Base-by-base conservation (phyloP, 2,329 filamentous ascomycete species). In the Daldinia eschscholtzii region DNA sequence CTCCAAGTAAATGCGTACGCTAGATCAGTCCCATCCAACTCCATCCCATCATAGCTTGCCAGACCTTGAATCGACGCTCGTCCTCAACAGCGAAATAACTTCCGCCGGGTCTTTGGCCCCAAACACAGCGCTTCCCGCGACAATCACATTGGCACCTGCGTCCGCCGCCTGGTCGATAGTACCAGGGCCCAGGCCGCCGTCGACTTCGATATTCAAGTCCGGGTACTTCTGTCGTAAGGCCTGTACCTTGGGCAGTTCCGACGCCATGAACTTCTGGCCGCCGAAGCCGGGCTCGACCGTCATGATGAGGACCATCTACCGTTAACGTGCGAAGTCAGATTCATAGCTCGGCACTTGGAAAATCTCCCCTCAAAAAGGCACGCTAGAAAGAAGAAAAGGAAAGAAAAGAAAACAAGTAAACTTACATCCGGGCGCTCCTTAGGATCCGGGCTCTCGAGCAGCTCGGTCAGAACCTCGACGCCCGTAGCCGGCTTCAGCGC, bases 261-360 rank as follows among this genome's bases (percentile, higher is more conserved):
- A 93, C 12, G 93, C 90, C 94, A 98, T 98, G 86, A 99, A 99
- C 79, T 97, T 98, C 80, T 99, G 96, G 6, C 96, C 96, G 70
- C 96, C 96, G 78, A 99, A 99, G 52, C 96, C 96, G 50, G 96
- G 96, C 82, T 99, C 89, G 48, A 99, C 96, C 0, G 96, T 99
- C 96, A 99, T 99, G 68, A 99, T 88, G 18, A 99, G 89, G 41
- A 97, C 94, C 96, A 99, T 99, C 95, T 98, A 70, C 1, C 7
- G 7, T 7, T 7, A 9, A 35, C 33, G 33, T 10, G 33, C 6
- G 30, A 3, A 6, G 30, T 33, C 39, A n/a, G 20, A 23, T 20
- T 7, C 3, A n/a, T 33, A 33, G 30, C 30, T 9, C 6, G 6
- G 2, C 10, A 7, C 30, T 33, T 33, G 6, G 3, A 7, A 30